Conservation (phyloP, 768 basidiomycete species). For the Harrya chromipes region DNA sequence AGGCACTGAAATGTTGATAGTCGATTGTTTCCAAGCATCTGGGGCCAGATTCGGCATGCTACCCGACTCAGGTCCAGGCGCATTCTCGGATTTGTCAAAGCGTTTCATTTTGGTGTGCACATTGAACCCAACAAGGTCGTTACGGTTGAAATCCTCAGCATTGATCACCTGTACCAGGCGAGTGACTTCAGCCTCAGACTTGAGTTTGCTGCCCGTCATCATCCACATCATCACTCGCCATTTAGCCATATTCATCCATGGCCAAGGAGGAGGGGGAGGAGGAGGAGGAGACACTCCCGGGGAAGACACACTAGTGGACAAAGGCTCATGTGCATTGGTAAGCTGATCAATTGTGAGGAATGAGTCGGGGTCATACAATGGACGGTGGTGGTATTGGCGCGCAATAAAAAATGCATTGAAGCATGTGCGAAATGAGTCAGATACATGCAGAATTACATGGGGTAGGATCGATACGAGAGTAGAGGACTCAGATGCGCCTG, state of each 20-base stretch:
- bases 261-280: conserved; percentile 1
- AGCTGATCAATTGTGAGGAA: too few relatives aligned
- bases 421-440: too few relatives aligned
- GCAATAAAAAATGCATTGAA: too few relatives aligned
- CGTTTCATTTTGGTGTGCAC: conserved; percentile 7
- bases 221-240: background rate
- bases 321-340: too few relatives aligned
- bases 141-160: conserved; percentile 3
- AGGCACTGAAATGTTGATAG: too few relatives aligned
- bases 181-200: background rate
- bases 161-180: background rate
- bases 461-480: too few relatives aligned
- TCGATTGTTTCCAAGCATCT: too few relatives aligned
- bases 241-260: background rate
- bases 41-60: too few relatives aligned
- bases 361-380: too few relatives aligned
- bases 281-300: background rate
- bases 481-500: background rate
- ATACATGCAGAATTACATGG: too few relatives aligned
- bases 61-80: too few relatives aligned
- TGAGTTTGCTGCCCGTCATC: background rate
- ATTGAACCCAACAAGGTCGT: conserved; percentile 18
- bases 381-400: too few relatives aligned
- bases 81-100: conserved; percentile 11
- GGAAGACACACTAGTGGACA: background rate